phyloP scores from a whole-genome alignment of 352 stramenopile species.

The Phytophthora pini region DNA sequence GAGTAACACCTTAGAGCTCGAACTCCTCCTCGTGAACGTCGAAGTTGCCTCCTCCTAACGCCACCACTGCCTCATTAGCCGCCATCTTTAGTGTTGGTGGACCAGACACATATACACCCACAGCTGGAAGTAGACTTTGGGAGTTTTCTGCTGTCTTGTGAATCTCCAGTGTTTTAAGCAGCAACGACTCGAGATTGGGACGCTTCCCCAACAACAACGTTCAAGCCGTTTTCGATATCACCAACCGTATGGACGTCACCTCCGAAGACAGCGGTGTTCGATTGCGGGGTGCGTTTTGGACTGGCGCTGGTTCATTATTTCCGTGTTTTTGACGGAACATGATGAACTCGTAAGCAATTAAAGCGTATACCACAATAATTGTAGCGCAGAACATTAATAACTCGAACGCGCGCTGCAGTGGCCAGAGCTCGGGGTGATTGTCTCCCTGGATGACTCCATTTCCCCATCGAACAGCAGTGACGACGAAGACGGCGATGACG shows the following conservation, averaged over 20 bases:
- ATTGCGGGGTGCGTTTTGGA: background rate
- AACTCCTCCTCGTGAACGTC: slow-evolving; percentile 1
- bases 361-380: background rate
- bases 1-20: background rate
- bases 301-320: background rate
- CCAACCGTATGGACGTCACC: background rate
- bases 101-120: background rate
- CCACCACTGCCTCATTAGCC: background rate
- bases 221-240: background rate
- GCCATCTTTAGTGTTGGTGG: background rate
- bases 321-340: background rate
- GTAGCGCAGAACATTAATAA: background rate
- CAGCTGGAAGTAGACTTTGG: background rate
- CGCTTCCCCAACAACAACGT: background rate
- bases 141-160: background rate
- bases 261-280: background rate
- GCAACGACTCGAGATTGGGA: background rate
- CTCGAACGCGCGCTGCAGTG: background rate
- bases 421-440: background rate
- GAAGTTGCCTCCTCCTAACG: background rate
- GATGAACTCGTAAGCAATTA: background rate
- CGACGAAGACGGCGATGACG: background rate
- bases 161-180: background rate
- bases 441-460: background rate
- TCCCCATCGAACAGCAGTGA: background rate